Evolutionary conservation across 2,329 filamentous ascomycete species (phyloP), one percentile per base, ranked within the genome.

Genomic region (Pseudogymnoascus sp.): DNA sequence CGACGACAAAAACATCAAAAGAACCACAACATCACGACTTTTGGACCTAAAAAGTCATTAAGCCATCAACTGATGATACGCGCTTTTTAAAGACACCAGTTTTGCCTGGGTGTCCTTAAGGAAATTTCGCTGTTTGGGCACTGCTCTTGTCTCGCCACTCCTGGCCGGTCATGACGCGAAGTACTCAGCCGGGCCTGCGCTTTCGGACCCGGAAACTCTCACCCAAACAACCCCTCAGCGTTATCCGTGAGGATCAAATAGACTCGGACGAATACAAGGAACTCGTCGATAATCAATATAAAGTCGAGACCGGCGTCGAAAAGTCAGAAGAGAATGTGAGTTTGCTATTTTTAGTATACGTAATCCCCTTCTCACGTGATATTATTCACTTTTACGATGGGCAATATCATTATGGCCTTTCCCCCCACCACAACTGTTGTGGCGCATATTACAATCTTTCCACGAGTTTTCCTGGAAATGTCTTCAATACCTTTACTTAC

Each of bases 291-390:
- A 89, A 89, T 70, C 88, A 85, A 80, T 86, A 82, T 79, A 91
- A 88, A 72, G 91, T 97, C 74, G 92, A 95, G 74, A 97, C 93
- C 69, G 95, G 95, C 77, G 95, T 99, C 71, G 95, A 99, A 78
- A 93, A 96, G 75, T 90, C 88, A 68, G 95, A 99, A 79, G 93
- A 97, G 85, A 93, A 93, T 80, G 95, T 97, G 78, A 86, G 92
- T 90, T 25, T 63, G 66, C 69, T 63, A 45, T 52, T 35, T 52
- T 64, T 25, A 62, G 61, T 43, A 49, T 60, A 64, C 59, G 59
- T 69, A 67, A 61, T 65, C 33, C 64, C 58, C 23, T 38, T 62
- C 16, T 67, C 67, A 68, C 68, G 64, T 71, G 67, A 66, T 16
- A 11, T 18, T 41, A 37, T 63, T 59, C 23, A 60, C 35, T 60